These are phyloP conservation scores for Picea sitchensis DNA, from an alignment of 75 land plant genomes.

Conservation along the genomic window DNA sequence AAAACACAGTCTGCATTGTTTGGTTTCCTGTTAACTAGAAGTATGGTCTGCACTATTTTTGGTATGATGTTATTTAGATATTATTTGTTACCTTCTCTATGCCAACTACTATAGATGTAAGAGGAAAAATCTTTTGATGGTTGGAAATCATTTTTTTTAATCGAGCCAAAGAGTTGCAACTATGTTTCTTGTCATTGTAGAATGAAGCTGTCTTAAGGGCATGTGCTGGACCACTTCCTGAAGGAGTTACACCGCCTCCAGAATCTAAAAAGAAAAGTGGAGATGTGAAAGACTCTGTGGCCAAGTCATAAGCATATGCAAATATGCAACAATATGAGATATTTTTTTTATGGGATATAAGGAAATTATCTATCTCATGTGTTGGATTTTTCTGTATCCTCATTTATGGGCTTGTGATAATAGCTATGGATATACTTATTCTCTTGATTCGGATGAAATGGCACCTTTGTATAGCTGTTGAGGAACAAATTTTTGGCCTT, in stretches of 20 bases:
- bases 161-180: not conserved
- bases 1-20: no score
- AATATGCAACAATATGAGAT: not conserved
- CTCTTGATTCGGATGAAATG: not conserved
- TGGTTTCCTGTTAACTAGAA: no score
- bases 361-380: no score
- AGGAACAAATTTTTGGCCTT: not conserved
- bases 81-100: not conserved
- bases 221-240: no score
- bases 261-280: no score
- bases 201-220: no score
- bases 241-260: no score
- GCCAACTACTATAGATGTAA: not conserved
- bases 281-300: no score
- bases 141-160: not conserved
- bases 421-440: not conserved
- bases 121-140: not conserved
- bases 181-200: slow-evolving; percentile 7
- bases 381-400: not conserved
- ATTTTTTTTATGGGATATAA: not conserved
- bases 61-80: not conserved
- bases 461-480: not conserved
- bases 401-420: not conserved
- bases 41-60: no score
- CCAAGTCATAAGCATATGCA: not conserved